Evolutionary conservation across 306 rosid species (phyloP).

Genomic region (Arachis hypogaea): DNA sequence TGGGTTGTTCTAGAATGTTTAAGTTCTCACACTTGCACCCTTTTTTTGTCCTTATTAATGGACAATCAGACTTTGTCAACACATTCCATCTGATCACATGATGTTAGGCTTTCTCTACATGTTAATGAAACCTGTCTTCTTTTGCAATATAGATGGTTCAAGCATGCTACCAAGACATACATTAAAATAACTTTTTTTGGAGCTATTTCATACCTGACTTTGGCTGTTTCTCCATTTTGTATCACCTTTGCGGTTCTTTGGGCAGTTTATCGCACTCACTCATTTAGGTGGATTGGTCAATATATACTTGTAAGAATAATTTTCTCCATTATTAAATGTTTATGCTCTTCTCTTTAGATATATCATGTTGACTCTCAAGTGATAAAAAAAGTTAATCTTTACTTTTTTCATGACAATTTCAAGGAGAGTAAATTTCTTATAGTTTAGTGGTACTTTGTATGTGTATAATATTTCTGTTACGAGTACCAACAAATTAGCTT

Average conservation of each 20-base stretch:
- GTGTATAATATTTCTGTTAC: constrained; percentile 4
- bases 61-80: background rate
- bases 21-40: constrained; percentile 1
- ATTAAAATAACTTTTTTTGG: constrained; percentile 82
- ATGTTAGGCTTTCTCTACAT: constrained; percentile 1
- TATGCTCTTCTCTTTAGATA: background rate
- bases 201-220: constrained; percentile 74
- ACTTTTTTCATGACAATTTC: background rate
- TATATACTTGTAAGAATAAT: constrained; percentile 76
- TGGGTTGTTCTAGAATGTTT: constrained; percentile 18
- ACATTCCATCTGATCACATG: background rate
- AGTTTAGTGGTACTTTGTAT: constrained; percentile 4
- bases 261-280: constrained; percentile 67
- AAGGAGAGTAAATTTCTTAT: constrained; percentile 21
- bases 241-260: constrained; percentile 74
- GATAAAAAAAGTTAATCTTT: background rate
- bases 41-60: constrained; percentile 1
- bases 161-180: constrained; percentile 57
- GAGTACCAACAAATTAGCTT: too few relatives aligned
- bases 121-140: constrained; percentile 32
- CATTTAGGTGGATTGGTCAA: constrained; percentile 95
- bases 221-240: constrained; percentile 92
- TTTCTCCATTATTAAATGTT: constrained; percentile 11
- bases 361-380: constrained; percentile 14
- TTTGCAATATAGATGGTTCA: constrained; percentile 69